These are phyloP conservation scores for Thalassiosira mediterranea DNA, from an alignment of 352 stramenopile species.

Conservation along the genomic window DNA sequence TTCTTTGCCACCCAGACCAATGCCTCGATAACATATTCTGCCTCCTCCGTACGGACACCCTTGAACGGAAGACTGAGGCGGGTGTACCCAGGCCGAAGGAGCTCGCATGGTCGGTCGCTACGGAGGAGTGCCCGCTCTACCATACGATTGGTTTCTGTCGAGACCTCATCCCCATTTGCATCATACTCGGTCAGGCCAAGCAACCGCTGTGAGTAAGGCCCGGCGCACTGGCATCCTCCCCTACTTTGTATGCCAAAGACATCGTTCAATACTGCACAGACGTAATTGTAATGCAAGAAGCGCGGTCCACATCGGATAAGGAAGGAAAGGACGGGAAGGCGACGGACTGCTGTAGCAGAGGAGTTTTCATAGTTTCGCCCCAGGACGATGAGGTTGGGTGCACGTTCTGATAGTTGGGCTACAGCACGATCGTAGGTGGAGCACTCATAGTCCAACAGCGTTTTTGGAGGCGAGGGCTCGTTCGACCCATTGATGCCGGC, in stretches of 20 bases:
- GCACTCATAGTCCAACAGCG: constrained; percentile 68
- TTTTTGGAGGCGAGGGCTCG: constrained; percentile 30
- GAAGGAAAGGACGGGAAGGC: constrained; percentile 95
- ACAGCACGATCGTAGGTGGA: constrained; percentile 57
- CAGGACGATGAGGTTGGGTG: constrained; percentile 89
- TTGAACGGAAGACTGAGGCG: constrained; percentile 92
- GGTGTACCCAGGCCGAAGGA: constrained; percentile 93
- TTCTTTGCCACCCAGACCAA: constrained; percentile 92
- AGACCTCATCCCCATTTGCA: constrained; percentile 46
- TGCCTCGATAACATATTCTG: constrained; percentile 92
- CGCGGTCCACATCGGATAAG: constrained; percentile 86
- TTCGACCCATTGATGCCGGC: constrained; percentile 1
- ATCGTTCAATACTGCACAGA: constrained; percentile 96
- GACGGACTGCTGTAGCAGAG: constrained; percentile 19
- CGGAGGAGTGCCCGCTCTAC: constrained; percentile 88
- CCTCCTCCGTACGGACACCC: constrained; percentile 83
- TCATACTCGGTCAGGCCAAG: constrained; percentile 86
- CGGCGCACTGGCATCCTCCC: constrained; percentile 92
- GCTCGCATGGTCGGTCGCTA: constrained; percentile 87
- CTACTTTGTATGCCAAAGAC: constrained; percentile 94
- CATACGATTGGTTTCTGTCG: constrained; percentile 73
- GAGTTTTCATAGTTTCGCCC: constrained; percentile 67
- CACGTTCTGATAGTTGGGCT: constrained; percentile 50
- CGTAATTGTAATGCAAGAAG: constrained; percentile 98
- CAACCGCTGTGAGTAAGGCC: constrained; percentile 91